Percentiles rank a stretch among this genome's conserved stretches.
Evolutionary conservation across 2,329 filamentous ascomycete genomes (phyloP).

Genomic region (Mycogone perniciosa): DNA sequence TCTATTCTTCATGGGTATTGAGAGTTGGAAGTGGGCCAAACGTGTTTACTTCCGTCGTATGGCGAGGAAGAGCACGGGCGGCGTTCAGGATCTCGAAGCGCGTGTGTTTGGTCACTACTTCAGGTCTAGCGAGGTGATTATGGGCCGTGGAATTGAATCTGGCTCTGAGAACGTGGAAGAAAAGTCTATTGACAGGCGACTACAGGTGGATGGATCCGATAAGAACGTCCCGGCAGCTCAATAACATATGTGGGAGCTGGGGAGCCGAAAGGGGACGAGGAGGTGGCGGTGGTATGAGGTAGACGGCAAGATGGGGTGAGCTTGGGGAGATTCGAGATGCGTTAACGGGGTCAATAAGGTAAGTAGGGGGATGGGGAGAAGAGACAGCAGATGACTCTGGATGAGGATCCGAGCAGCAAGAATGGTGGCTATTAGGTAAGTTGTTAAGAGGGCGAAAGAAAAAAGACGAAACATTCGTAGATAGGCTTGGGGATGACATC

Average conservation of each 20-base stretch:
- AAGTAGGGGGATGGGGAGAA: too few relatives aligned
- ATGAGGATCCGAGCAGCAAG: too few relatives aligned
- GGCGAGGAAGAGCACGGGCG: not conserved
- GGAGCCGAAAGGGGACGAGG: not conserved
- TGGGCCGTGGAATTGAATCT: not conserved
- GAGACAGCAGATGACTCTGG: too few relatives aligned
- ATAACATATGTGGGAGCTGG: conserved; percentile 1
- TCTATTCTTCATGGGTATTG: conserved; percentile 53
- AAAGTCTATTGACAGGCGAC: not conserved
- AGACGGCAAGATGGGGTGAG: not conserved
- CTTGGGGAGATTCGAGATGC: not conserved
- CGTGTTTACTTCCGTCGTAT: conserved; percentile 26
- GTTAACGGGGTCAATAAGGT: too few relatives aligned
- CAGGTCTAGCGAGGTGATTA: not conserved
- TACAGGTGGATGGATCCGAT: not conserved
- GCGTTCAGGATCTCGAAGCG: not conserved
- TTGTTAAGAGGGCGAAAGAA: too few relatives aligned
- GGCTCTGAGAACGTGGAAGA: not conserved
- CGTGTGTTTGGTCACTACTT: not conserved
- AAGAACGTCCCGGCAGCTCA: not conserved
- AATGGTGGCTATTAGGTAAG: too few relatives aligned
- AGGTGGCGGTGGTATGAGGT: not conserved
- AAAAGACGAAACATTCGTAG: too few relatives aligned
- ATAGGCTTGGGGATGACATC: too few relatives aligned
- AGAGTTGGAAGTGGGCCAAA: conserved; percentile 54